These are phyloP conservation scores for Magnolia sinica DNA, from an alignment of 164 flowering plant species.

Conservation along the genomic window DNA sequence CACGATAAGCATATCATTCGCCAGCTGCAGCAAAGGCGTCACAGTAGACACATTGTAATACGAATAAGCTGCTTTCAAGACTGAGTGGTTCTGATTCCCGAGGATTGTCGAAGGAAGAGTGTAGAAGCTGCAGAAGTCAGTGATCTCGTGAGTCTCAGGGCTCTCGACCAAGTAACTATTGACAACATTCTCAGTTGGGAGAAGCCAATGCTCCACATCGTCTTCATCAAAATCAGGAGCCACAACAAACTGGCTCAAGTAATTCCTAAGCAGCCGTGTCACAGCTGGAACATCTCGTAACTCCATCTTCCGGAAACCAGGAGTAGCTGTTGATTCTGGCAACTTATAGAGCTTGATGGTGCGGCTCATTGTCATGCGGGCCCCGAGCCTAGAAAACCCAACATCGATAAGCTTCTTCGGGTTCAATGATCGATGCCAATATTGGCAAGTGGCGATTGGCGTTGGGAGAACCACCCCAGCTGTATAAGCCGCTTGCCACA, in stretches of 20 bases:
- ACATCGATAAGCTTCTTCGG: slow-evolving; percentile 59
- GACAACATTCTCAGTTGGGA: slow-evolving; percentile 42
- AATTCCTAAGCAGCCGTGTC: slow-evolving; percentile 37
- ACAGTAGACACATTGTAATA: slow-evolving; percentile 44
- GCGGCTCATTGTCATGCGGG: slow-evolving; percentile 61
- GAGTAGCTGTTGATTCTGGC: slow-evolving; percentile 43
- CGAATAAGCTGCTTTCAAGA: slow-evolving; percentile 51
- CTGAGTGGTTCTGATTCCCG: slow-evolving; percentile 42
- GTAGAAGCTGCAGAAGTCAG: slow-evolving; percentile 56
- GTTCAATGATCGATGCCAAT: slow-evolving; percentile 55
- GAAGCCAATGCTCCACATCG: slow-evolving; percentile 55
- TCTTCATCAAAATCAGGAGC: slow-evolving; percentile 46
- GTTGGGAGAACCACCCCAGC: slow-evolving; percentile 59
- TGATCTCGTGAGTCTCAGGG: slow-evolving; percentile 44
- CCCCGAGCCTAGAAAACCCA: slow-evolving; percentile 64
- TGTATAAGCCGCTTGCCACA: slow-evolving; percentile 60
- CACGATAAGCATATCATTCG: slow-evolving; percentile 54
- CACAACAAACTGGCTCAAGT: slow-evolving; percentile 39
- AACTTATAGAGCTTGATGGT: slow-evolving; percentile 54
- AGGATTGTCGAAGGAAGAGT: slow-evolving; percentile 54
- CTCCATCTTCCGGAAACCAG: slow-evolving; percentile 52
- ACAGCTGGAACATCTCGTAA: slow-evolving; percentile 48
- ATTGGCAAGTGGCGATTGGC: slow-evolving; percentile 49
- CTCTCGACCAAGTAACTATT: slow-evolving; percentile 54
- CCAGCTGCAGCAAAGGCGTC: slow-evolving; percentile 50